Percentiles rank a stretch among this genome's conserved stretches.
These are phyloP conservation scores for Curvularia spicifera DNA, from an alignment of 2,329 filamentous ascomycete genomes.

Conservation along the genomic window DNA sequence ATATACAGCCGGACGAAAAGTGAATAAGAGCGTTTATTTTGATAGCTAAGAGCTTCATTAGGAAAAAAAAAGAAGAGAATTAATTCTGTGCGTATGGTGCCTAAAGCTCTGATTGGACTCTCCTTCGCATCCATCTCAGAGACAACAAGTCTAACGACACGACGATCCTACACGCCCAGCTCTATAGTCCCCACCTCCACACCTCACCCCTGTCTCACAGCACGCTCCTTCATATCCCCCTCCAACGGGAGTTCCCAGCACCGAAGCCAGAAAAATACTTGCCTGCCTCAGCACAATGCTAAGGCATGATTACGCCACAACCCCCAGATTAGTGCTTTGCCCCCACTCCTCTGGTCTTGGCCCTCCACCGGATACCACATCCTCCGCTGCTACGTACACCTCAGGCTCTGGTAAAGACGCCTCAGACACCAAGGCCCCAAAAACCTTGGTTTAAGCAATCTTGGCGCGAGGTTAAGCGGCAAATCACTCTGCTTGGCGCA, in stretches of 20 bases:
- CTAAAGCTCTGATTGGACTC: neutral
- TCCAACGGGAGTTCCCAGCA: conserved; percentile 7
- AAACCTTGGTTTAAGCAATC: conserved; percentile 29
- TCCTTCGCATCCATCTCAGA: neutral
- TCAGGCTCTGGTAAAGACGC: conserved; percentile 24
- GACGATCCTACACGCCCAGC: too few species aligned
- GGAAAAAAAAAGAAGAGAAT: too few species aligned
- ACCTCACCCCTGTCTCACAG: conserved; percentile 13
- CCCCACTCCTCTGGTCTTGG: conserved; percentile 20
- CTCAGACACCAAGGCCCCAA: conserved; percentile 23
- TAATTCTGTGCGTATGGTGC: neutral
- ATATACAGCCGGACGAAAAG: too few species aligned
- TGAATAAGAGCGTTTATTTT: too few species aligned
- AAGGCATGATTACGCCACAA: conserved; percentile 19
- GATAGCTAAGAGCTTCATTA: too few species aligned
- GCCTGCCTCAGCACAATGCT: conserved; percentile 4
- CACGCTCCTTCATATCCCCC: neutral
- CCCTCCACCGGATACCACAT: conserved; percentile 19
- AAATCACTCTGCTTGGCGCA: conserved; percentile 34
- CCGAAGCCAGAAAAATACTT: conserved; percentile 1
- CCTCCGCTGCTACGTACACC: conserved; percentile 19
- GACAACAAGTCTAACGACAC: too few species aligned
- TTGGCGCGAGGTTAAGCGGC: conserved; percentile 37
- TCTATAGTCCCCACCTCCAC: neutral
- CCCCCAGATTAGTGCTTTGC: conserved; percentile 3